Evolutionary conservation across 768 basidiomycete genomes (phyloP).

Genomic region (Tulasnella sp.): DNA sequence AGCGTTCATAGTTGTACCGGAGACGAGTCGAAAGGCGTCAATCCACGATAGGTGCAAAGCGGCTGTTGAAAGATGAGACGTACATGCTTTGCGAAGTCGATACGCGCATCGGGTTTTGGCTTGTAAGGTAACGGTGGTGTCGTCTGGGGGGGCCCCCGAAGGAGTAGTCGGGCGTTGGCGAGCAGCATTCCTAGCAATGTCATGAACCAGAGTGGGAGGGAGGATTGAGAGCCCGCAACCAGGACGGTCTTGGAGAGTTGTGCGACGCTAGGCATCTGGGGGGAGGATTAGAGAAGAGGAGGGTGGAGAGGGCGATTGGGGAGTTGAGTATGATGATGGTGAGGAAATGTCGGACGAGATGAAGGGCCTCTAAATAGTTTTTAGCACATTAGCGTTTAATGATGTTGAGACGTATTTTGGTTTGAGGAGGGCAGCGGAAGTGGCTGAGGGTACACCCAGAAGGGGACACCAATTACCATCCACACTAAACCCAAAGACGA

Average conservation of each 20-base stretch:
- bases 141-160: not conserved
- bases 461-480: conserved; percentile 2
- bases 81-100: conserved; percentile 15
- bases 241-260: conserved; percentile 25
- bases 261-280: conserved; percentile 23
- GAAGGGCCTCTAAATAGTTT: conserved; percentile 21
- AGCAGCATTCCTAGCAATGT: not conserved
- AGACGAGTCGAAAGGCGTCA: not conserved
- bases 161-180: not conserved
- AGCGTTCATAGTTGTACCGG: not conserved
- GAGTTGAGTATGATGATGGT: not conserved
- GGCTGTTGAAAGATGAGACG: not conserved
- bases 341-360: not conserved
- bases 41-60: too few relatives aligned
- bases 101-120: not conserved
- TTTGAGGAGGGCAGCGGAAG: conserved; percentile 6
- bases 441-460: conserved; percentile 22
- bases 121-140: not conserved
- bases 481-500: conserved; percentile 11
- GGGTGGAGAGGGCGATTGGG: not conserved
- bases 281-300: not conserved
- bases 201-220: not conserved
- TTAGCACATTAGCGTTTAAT: conserved; percentile 20
- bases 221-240: conserved; percentile 16
- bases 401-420: conserved; percentile 17